phyloP scores from a whole-genome alignment of 192 early-diverging fungal genomes.

The Piromyces sp. region DNA sequence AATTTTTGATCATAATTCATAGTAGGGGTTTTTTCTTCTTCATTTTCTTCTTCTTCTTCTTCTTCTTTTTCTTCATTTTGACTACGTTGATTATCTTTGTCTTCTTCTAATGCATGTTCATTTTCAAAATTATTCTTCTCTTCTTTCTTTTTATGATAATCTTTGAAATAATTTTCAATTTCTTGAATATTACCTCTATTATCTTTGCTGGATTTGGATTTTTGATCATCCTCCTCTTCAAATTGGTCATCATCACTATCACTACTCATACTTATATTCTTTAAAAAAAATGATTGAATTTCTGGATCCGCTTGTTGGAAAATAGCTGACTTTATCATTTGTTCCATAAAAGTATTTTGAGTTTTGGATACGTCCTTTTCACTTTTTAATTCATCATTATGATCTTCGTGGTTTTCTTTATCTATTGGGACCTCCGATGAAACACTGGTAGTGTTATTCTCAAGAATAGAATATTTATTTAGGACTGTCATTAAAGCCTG shows the following conservation, averaged over 20 bases:
- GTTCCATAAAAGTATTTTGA: neutral
- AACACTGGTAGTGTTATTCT: too few species aligned
- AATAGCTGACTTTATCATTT: neutral
- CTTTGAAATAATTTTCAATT: neutral
- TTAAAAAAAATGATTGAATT: neutral
- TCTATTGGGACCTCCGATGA: too few species aligned
- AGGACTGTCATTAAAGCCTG: neutral
- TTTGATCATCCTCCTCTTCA: neutral
- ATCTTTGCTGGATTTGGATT: neutral
- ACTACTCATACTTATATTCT: neutral
- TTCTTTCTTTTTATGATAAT: neutral
- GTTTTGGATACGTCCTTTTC: neutral
- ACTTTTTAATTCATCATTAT: neutral
- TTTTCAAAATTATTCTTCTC: neutral
- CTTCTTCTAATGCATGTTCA: neutral
- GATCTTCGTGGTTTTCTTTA: neutral
- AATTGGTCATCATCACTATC: neutral
- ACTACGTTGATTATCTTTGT: neutral
- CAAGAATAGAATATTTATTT: neutral
- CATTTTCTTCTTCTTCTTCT: neutral
- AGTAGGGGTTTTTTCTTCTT: neutral
- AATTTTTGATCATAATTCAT: neutral
- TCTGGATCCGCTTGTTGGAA: neutral
- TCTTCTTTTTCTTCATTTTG: neutral
- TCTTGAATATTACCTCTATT: neutral